Evolutionary conservation across 2,329 filamentous ascomycete species (phyloP).

Genomic region (Neopestalotiopsis sp.): DNA sequence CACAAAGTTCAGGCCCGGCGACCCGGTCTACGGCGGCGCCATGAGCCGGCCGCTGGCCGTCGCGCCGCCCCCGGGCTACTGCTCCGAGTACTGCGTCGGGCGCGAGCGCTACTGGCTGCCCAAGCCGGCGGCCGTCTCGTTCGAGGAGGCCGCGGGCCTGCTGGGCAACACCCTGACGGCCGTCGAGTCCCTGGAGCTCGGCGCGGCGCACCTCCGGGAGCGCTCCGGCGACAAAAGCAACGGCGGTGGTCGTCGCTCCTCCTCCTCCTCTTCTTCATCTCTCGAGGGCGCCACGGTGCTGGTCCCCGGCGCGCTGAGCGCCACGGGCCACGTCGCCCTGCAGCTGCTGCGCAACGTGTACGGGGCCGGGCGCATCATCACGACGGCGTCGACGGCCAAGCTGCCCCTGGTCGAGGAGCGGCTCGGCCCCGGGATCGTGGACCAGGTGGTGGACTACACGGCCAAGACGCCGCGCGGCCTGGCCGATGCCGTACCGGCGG

Average conservation of each 20-base stretch:
- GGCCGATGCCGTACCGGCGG: conserved; percentile 41
- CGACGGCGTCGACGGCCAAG: conserved; percentile 59
- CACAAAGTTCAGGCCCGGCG: conserved; percentile 35
- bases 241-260: too few relatives aligned
- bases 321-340: conserved; percentile 49
- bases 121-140: conserved; percentile 35
- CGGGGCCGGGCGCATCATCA: conserved; percentile 51
- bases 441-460: conserved; percentile 58
- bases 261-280: conserved; percentile 25
- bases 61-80: conserved; percentile 37
- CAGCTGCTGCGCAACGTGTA: conserved; percentile 59
- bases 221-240: conserved; percentile 22
- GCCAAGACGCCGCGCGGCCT: conserved; percentile 40
- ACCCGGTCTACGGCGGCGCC: conserved; percentile 45
- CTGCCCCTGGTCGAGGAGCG: conserved; percentile 48
- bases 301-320: conserved; percentile 55
- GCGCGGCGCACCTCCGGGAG: conserved; percentile 39
- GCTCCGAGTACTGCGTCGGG: conserved; percentile 46
- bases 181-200: conserved; percentile 48
- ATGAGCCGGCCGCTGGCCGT: conserved; percentile 44
- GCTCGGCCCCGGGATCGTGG: conserved; percentile 48
- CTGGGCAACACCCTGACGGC: conserved; percentile 47
- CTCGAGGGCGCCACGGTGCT: conserved; percentile 58
- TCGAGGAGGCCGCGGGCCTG: conserved; percentile 44
- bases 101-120: conserved; percentile 40